Evolutionary conservation across 805 yeast genomes (phyloP), one percentile per base, ranked within the genome.

Genomic region (Brettanomyces anomalus): DNA sequence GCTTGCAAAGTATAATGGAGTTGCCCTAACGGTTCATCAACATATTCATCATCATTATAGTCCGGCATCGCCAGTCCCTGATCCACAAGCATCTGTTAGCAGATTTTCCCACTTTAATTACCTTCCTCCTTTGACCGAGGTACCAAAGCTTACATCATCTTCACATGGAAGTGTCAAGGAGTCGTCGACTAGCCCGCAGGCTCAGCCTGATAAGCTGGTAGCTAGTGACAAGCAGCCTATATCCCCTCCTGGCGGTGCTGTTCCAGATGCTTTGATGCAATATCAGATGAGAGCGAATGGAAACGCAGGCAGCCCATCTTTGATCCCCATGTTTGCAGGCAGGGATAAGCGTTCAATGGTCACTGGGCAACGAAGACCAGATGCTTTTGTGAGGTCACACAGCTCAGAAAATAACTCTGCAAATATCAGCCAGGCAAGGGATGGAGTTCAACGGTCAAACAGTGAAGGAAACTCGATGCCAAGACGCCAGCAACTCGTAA

Each of bases 41-140:
- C 95, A 85, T 59, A 79, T 83, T 37, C 90, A 85, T 60, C 85
- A 85, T 56, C 88, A 84, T 60, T 81, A 82, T 60, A 68, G 71
- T 6, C 71, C 76, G 3, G 72, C 70, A 35, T 46, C 64, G 3
- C 44, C 64, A 10, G 42, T 59, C 20, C 37, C 66, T 17, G 76
- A 72, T 42, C 75, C 77, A 4, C 82, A 77, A 42, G 62, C 77
- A 4, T 76, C 73, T 31, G 62, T 78, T 3, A 69, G 74, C 37
- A 62, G 89, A 55, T 74, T 67, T 45, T 79, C 79, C 39, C 93
- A 83, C 64, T 83, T 83, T 66, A 82, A 81, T 57, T 81, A 80
- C 52, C 61, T 83, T 20, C 86, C 89, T 13, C 82, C 88, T 2
- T 58, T 74, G 47, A 76, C 83, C 5, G 82, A 79, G 46, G 82